Evolutionary conservation across 139 green algal genomes (phyloP), one percentile per base, ranked within the genome.

Genomic region (Parachlorella kessleri): DNA sequence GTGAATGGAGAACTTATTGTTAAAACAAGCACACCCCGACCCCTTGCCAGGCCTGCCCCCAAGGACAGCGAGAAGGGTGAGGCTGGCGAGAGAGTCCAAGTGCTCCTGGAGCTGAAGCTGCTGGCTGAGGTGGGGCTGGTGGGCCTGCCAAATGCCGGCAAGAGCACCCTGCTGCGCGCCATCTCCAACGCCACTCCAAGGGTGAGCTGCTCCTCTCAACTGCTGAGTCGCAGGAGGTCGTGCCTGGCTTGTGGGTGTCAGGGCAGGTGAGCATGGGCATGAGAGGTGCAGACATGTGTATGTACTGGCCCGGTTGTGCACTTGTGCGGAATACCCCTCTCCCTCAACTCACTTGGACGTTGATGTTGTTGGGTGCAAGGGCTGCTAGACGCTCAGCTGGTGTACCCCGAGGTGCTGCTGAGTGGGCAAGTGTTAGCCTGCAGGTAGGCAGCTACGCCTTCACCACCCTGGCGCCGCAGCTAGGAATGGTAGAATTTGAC

Each of bases 71-170:
- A 93, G 70, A 66, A 76, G 33, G 90, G 90, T 18, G 87, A 90
- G 69, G 74, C 64, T 1, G 89, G 88, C 38, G 66, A 78, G 36
- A 83, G 91, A 68, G 53, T 71, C 33, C 94, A 91, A 83, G 63
- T 97, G 28, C 87, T 98, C 40, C 86, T 99, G 70, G 96, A 99
- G 87, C 88, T 99, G 36, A 78, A 82, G 26, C 55, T 84, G 30
- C 91, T 99, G 55, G 97, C 97, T 8, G 95, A 99, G 76, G 87
- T 98, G 5, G 96, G 95, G 32, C 90, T 99, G 64, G 94, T 99
- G 65, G 96, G 96, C 14, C 88, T 98, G 7, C 96, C 96, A 26
- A 99, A 99, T 82, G 83, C 88, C 70, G 93, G 93, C 38, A 97
- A 97, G 76, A 90, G 79, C 21, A 95, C 88, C 3, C 85, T 97